Evolutionary conservation across 192 early-diverging fungal species (phyloP).

Genomic region (Linnemannia zychae): DNA sequence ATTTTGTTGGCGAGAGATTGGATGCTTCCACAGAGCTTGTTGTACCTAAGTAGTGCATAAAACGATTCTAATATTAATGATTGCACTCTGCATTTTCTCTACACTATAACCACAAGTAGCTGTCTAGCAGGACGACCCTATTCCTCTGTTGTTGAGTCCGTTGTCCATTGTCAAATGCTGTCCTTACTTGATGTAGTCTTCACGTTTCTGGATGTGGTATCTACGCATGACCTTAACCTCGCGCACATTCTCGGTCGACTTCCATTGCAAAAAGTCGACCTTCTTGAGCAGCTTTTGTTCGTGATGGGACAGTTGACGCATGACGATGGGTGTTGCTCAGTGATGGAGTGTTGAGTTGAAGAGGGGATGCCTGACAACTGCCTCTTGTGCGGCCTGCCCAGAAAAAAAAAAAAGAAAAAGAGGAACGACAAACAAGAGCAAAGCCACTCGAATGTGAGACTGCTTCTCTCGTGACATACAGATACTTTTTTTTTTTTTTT

Average conservation of each 20-base stretch:
- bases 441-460: constrained; percentile 8
- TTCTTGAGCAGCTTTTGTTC: constrained; percentile 96
- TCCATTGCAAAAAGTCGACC: constrained; percentile 96
- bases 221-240: constrained; percentile 90
- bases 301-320: constrained; percentile 91
- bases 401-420: constrained; percentile 11
- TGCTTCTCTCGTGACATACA: constrained; percentile 1
- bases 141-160: not conserved
- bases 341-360: not conserved
- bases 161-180: not conserved
- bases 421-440: not conserved
- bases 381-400: no score
- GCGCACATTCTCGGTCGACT: constrained; percentile 83
- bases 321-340: constrained; percentile 7
- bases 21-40: constrained; percentile 84
- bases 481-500: not conserved
- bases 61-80: not conserved
- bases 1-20: constrained; percentile 87
- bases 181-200: constrained; percentile 88
- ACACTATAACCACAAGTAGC: not conserved
- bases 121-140: not conserved
- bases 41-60: constrained; percentile 71
- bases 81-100: not conserved
- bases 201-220: constrained; percentile 90
- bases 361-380: not conserved